Conservation (phyloP, 306 rosid genomes). For the Herpetospermum pedunculosum region DNA sequence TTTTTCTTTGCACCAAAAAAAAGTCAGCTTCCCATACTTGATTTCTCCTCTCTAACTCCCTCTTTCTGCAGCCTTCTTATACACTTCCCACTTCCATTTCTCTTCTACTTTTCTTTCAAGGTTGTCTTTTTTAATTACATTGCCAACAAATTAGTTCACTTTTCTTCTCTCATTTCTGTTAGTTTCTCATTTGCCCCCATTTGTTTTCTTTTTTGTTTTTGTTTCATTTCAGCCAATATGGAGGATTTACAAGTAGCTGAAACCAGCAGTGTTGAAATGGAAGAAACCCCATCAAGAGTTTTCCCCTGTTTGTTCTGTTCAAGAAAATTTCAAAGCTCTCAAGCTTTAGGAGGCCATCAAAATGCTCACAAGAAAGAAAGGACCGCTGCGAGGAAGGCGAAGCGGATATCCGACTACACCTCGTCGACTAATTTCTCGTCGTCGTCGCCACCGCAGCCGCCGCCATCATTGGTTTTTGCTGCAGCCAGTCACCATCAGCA, state of each 20-base stretch:
- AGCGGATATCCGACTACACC: conserved; percentile 24
- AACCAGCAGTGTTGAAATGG: conserved; percentile 12
- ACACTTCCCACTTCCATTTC: neutral
- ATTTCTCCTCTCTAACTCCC: neutral
- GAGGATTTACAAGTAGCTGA: conserved; percentile 19
- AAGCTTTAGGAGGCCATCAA: conserved; percentile 89
- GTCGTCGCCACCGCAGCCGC: conserved; percentile 15
- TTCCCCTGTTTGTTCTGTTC: conserved; percentile 70
- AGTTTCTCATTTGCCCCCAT: too few relatives aligned
- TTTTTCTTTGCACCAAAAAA: conserved; percentile 2
- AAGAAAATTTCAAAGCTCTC: conserved; percentile 71
- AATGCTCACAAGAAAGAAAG: conserved; percentile 86
- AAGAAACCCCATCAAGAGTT: conserved; percentile 31
- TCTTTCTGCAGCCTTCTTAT: conserved; percentile 3
- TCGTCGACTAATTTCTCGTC: too few relatives aligned
- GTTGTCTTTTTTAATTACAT: neutral
- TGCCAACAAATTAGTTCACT: neutral
- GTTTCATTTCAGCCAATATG: conserved; percentile 29
- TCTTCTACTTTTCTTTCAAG: neutral
- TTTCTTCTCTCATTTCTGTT: neutral
- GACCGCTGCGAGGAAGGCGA: conserved; percentile 58
- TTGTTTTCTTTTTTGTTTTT: neutral
- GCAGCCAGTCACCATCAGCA: conserved; percentile 26
- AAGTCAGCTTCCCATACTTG: conserved; percentile 1
- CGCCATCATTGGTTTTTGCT: conserved; percentile 23